These are phyloP conservation scores for Saccharomycopsis babjevae DNA, from an alignment of 805 yeast species.

Conservation along the genomic window DNA sequence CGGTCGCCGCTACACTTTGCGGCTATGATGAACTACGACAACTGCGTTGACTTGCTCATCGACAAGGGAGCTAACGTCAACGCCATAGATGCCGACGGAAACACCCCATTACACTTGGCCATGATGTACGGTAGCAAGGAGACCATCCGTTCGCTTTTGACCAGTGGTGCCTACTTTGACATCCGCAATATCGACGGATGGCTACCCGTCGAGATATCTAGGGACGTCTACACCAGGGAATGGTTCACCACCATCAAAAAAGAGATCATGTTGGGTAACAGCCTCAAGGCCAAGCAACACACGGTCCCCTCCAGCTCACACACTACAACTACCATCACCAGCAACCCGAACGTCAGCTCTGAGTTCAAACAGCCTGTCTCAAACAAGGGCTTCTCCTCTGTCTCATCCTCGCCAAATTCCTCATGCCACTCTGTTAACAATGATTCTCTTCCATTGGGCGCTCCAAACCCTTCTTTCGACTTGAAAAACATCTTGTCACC, in stretches of 20 bases:
- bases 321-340: neutral
- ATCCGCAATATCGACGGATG: constrained; percentile 50
- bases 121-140: constrained; percentile 56
- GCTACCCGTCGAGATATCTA: constrained; percentile 52
- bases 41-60: constrained; percentile 52
- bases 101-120: constrained; percentile 80
- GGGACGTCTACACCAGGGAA: constrained; percentile 40
- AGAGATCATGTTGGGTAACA: constrained; percentile 16
- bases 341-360: neutral
- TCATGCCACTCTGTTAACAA: constrained; percentile 1
- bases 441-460: constrained; percentile 9
- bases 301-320: neutral
- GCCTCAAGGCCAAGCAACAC: constrained; percentile 3
- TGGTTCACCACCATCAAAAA: constrained; percentile 27
- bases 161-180: constrained; percentile 38
- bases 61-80: constrained; percentile 74
- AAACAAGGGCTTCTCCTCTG: neutral
- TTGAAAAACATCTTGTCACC: constrained; percentile 13
- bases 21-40: constrained; percentile 46
- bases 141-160: constrained; percentile 43
- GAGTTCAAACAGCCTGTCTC: neutral
- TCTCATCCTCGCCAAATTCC: neutral
- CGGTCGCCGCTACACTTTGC: constrained; percentile 65
- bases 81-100: constrained; percentile 60
- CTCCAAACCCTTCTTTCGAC: constrained; percentile 1